These are phyloP conservation scores for Cercospora berteroae DNA, from an alignment of 2,329 filamentous ascomycete genomes.

Conservation along the genomic window DNA sequence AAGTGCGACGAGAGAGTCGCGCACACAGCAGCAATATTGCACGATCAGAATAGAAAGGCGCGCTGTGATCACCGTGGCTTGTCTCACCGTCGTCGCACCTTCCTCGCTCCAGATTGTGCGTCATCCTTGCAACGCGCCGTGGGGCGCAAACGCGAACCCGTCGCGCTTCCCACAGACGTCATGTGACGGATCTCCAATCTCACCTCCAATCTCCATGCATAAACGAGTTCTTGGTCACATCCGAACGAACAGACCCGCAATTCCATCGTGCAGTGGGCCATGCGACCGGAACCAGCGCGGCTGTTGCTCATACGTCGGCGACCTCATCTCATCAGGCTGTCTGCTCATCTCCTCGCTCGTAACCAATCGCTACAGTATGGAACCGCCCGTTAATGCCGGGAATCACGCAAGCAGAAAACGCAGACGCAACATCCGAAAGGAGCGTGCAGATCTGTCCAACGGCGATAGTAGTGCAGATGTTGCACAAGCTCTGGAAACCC, in stretches of 20 bases:
- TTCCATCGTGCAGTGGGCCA: constrained; percentile 3
- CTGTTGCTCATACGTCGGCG: background rate
- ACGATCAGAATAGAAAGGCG: background rate
- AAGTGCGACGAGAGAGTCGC: background rate
- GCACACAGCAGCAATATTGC: background rate
- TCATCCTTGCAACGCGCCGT: background rate
- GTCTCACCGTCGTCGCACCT: background rate
- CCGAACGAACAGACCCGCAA: background rate
- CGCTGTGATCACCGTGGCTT: background rate
- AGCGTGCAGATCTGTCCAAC: background rate
- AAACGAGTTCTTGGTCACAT: background rate
- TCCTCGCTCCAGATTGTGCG: background rate
- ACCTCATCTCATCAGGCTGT: background rate
- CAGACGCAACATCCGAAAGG: background rate
- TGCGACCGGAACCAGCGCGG: background rate
- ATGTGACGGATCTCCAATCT: background rate
- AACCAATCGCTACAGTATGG: background rate
- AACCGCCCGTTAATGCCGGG: background rate
- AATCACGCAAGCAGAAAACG: background rate
- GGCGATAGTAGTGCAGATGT: background rate
- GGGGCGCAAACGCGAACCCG: background rate
- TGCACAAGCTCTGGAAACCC: background rate
- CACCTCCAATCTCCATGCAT: background rate
- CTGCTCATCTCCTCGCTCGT: background rate
- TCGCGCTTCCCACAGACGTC: background rate